These are phyloP conservation scores for Bruguiera hainesii DNA, from an alignment of 441 rosid genomes.

Conservation along the genomic window DNA sequence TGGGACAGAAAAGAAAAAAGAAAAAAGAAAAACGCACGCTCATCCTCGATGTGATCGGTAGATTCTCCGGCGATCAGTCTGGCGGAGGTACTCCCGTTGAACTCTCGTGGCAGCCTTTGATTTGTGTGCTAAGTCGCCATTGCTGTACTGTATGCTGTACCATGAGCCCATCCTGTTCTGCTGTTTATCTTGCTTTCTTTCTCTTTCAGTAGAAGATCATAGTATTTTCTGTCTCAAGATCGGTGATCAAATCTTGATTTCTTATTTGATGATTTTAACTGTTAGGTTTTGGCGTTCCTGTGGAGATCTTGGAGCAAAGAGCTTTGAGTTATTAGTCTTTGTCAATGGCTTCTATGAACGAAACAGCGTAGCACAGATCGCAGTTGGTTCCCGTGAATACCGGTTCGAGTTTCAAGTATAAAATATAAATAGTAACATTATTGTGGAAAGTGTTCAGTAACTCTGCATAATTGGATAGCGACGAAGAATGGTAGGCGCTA, in stretches of 20 bases:
- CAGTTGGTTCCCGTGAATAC: not conserved
- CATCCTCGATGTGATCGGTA: constrained; percentile 17
- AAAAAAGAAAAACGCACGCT: not conserved
- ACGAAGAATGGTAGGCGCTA: constrained; percentile 23
- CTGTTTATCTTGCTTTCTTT: not conserved
- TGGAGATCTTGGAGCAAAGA: not conserved
- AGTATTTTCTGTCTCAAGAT: too few relatives aligned
- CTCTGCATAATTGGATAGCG: constrained; percentile 6
- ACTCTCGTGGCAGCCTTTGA: not conserved
- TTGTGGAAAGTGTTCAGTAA: not conserved
- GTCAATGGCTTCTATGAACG: constrained; percentile 7
- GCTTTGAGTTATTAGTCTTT: not conserved
- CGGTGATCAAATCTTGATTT: constrained; percentile 15
- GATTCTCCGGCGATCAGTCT: constrained; percentile 25
- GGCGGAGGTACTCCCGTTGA: constrained; percentile 23
- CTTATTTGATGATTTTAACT: not conserved
- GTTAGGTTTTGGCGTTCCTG: constrained; percentile 10
- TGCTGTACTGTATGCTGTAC: too few relatives aligned
- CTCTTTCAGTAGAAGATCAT: not conserved
- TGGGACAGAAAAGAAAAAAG: too few relatives aligned
- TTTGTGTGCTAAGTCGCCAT: too few relatives aligned
- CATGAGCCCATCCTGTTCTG: too few relatives aligned
- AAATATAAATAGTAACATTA: not conserved
- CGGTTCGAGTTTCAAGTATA: constrained; percentile 6
- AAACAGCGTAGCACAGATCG: constrained; percentile 3